Evolutionary conservation across 805 yeast species (phyloP), one percentile per base, ranked within the genome.

Genomic region (Candida ponderosae): DNA sequence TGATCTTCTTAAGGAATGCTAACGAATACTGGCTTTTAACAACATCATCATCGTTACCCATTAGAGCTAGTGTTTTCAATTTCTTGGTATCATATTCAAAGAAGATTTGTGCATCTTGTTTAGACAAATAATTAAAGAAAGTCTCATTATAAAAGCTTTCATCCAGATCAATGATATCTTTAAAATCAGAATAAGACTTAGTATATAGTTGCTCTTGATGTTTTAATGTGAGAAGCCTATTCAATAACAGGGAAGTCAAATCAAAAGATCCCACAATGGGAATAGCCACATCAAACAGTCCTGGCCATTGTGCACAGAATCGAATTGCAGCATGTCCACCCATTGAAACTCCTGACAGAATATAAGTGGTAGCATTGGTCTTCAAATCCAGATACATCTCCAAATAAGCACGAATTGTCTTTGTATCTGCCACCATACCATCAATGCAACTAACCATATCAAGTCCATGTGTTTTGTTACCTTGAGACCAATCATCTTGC

Each of bases 191-290:
- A 27, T 43, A 43, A 1, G 32, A 4, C 16, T 5, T 15, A 9
- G 16, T 16, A 42, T 16, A 36, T 17, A 4, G 21, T 17, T 4
- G 15, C 29, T 18, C 33, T 30, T 13, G 7, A 21, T 21, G 11
- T 11, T 33, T 31, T 21, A 34, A 29, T 5, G 19, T 19, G 8
- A 34, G 26, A 11, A 47, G 18, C 33, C 56, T 40, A 29, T 42
- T 40, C 11, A 44, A 14, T 34, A 50, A 31, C 28, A 50, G 20
- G 2, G 52, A 37, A 1, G 49, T 31, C 27, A 51, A 21, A 18
- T 51, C 51, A 33, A 45, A 50, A 14, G 37, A 38, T 2, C 54
- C 54, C 31, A 50, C 45, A 26, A 51, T 43, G 3, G 54, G 51
- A 5, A 49, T 35, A 3, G 41, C 39, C 26, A 40, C 51, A 21